phyloP scores from a whole-genome alignment of 495 filamentous ascomycete species.

The Platismatia glauca region DNA sequence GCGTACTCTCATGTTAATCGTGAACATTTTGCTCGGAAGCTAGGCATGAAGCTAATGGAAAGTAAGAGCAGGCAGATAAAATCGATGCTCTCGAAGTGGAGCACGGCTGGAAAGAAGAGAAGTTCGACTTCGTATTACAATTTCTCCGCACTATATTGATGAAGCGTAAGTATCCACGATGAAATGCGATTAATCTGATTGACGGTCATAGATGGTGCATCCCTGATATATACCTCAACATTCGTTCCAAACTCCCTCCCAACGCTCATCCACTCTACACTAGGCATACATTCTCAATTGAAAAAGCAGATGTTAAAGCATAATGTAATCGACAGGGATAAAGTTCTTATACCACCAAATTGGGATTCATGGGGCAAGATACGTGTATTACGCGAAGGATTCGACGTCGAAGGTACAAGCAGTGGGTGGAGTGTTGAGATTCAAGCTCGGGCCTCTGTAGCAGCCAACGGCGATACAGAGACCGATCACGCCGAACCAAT shows the following conservation, averaged over 20 bases:
- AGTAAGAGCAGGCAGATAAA: constrained; percentile 60
- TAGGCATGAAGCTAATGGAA: neutral
- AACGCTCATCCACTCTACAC: constrained; percentile 73
- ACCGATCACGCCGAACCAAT: neutral
- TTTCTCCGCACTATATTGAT: constrained; percentile 78
- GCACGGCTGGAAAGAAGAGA: constrained; percentile 84
- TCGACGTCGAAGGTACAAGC: constrained; percentile 81
- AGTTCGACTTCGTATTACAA: constrained; percentile 86
- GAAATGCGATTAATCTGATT: neutral
- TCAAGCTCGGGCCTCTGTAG: constrained; percentile 32
- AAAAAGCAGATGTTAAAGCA: constrained; percentile 78
- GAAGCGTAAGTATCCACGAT: constrained; percentile 52
- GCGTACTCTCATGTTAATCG: constrained; percentile 27
- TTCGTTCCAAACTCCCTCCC: constrained; percentile 71
- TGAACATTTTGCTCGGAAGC: neutral
- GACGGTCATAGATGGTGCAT: constrained; percentile 61
- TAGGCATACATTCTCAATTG: constrained; percentile 83
- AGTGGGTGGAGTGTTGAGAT: constrained; percentile 79
- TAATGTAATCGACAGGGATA: constrained; percentile 93
- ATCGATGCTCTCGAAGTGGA: constrained; percentile 82
- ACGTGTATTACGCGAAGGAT: constrained; percentile 82
- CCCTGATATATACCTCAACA: constrained; percentile 81
- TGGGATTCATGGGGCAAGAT: constrained; percentile 99
- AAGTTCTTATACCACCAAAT: constrained; percentile 85
- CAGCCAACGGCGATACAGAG: neutral